A percentile compares a stretch with the other conserved stretches of the same genome.
Evolutionary conservation across 805 yeast genomes (phyloP).

Genomic region (Starmerella potacharoeniae): DNA sequence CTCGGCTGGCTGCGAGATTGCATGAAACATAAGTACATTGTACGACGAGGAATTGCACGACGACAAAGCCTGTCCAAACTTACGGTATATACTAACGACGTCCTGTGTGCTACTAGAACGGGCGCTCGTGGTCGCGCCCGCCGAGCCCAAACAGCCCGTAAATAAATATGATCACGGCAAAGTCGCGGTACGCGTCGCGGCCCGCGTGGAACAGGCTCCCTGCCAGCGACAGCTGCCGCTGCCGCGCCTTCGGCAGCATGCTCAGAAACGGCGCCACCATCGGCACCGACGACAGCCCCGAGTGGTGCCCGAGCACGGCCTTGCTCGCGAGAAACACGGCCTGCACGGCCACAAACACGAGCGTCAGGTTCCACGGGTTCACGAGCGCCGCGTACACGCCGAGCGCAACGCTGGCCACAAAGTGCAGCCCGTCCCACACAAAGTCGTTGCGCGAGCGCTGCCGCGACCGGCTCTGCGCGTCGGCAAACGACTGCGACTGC

Average conservation of each 20-base stretch:
- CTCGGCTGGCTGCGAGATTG: too few relatives aligned
- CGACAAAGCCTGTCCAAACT: too few relatives aligned
- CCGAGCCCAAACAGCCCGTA: conserved; percentile 20
- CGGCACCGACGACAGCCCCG: conserved; percentile 19
- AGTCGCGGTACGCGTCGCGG: conserved; percentile 22
- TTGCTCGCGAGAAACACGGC: conserved; percentile 21
- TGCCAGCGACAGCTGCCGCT: conserved; percentile 20
- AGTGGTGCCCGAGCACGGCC: conserved; percentile 21
- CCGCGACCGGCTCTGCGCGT: neutral
- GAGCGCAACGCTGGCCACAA: conserved; percentile 14
- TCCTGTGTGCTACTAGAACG: neutral
- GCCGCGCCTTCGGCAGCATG: conserved; percentile 25
- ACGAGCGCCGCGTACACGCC: conserved; percentile 21
- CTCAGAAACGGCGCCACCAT: conserved; percentile 22
- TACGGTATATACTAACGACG: too few relatives aligned
- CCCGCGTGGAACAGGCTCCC: conserved; percentile 13
- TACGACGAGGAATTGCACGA: too few relatives aligned
- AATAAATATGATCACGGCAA: conserved; percentile 24
- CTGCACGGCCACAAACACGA: conserved; percentile 22
- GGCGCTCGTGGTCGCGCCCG: conserved; percentile 5
- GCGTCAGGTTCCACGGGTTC: conserved; percentile 19
- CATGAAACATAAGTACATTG: too few relatives aligned
- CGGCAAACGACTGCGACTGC: neutral
- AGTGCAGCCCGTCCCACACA: conserved; percentile 18
- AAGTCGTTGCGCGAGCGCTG: conserved; percentile 4